These are phyloP conservation scores for Dicorynia guianensis DNA, from an alignment of 306 rosid species.

Conservation along the genomic window DNA sequence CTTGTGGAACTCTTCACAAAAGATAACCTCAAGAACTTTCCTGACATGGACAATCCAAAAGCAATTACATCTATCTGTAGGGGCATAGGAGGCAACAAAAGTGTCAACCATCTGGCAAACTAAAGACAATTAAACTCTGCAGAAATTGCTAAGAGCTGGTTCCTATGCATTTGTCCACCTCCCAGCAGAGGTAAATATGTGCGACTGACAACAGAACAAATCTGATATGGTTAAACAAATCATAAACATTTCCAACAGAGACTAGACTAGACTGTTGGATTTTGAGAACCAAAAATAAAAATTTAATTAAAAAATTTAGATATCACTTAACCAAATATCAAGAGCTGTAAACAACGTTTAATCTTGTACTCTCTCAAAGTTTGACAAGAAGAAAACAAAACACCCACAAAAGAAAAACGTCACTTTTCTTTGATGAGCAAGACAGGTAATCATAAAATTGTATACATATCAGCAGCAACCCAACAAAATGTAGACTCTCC, in stretches of 20 bases:
- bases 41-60: background rate
- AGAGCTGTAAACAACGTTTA: background rate
- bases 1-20: background rate
- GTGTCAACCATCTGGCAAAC: background rate
- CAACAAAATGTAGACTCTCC: no score
- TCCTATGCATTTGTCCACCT: background rate
- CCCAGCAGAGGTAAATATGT: background rate
- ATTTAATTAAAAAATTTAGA: background rate
- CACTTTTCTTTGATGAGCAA: no score
- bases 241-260: background rate
- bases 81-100: background rate
- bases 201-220: background rate
- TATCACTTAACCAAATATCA: background rate
- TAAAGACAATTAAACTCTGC: background rate
- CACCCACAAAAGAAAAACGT: no score
- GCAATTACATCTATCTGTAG: background rate
- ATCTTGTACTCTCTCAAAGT: no score
- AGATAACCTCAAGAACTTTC: background rate
- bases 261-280: background rate
- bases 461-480: no score
- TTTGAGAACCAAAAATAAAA: background rate
- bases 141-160: background rate
- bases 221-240: background rate
- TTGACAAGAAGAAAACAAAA: no score
- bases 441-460: no score